Conservation (phyloP, 2,329 filamentous ascomycete species). For the Diaporthe capsici region DNA sequence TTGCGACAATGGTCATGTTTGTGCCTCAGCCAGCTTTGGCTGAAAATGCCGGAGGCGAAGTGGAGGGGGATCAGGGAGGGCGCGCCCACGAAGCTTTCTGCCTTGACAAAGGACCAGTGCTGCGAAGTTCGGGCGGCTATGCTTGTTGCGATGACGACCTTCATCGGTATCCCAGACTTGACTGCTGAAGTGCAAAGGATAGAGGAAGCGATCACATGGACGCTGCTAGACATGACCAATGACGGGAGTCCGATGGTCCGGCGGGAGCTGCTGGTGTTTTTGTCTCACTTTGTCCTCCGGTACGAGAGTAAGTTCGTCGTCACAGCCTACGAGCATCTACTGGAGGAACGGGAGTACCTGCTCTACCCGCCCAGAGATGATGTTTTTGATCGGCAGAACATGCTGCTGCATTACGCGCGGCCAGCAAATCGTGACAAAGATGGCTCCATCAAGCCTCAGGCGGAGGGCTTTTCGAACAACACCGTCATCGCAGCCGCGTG, state of each 20-base stretch:
- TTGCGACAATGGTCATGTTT: constrained; percentile 96
- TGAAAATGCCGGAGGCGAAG: constrained; percentile 91
- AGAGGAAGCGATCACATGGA: constrained; percentile 91
- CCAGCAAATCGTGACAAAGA: constrained; percentile 69
- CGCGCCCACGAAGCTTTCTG: constrained; percentile 85
- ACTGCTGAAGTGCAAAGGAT: constrained; percentile 92
- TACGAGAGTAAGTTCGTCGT: constrained; percentile 95
- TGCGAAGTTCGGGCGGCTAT: constrained; percentile 95
- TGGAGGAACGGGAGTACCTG: constrained; percentile 83
- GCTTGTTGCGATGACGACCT: constrained; percentile 92
- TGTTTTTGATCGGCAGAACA: constrained; percentile 68
- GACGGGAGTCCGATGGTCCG: constrained; percentile 96
- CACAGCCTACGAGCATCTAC: constrained; percentile 89
- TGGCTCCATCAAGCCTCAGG: constrained; percentile 68
- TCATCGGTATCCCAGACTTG: constrained; percentile 92
- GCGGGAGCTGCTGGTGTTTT: constrained; percentile 92
- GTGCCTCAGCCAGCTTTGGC: constrained; percentile 95
- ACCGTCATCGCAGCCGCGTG: constrained; percentile 94
- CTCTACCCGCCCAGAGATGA: constrained; percentile 68
- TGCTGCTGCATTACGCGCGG: constrained; percentile 73
- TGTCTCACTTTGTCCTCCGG: constrained; percentile 90
- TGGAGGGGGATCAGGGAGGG: constrained; percentile 94
- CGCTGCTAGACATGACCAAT: constrained; percentile 90
- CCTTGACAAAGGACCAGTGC: constrained; percentile 85
- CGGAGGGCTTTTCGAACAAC: constrained; percentile 80